Evolutionary conservation across 2,329 filamentous ascomycete genomes (phyloP).

Genomic region (Aspergillus sp.): DNA sequence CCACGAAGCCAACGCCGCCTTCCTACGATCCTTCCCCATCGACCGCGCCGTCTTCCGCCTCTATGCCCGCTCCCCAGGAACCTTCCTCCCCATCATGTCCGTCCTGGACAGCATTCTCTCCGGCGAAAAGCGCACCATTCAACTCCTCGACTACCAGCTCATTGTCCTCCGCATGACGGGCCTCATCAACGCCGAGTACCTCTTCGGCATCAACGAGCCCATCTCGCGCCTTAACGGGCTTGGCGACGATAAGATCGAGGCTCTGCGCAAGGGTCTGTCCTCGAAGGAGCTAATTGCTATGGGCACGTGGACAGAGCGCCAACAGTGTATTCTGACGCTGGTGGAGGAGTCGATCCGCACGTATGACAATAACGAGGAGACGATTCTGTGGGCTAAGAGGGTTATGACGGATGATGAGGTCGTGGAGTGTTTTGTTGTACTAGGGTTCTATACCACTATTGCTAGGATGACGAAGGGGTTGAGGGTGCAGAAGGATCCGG

Average conservation of each 20-base stretch:
- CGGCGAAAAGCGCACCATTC: background rate
- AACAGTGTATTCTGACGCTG: background rate
- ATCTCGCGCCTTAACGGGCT: background rate
- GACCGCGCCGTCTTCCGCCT: background rate
- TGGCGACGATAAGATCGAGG: background rate
- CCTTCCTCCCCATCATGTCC: background rate
- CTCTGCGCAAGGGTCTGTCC: background rate
- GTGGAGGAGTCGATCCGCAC: background rate
- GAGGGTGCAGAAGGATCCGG: background rate
- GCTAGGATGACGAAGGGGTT: background rate
- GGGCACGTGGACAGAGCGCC: background rate
- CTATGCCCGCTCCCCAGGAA: background rate
- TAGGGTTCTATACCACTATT: background rate
- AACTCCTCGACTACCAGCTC: background rate
- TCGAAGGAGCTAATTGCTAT: background rate
- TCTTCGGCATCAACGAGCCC: background rate
- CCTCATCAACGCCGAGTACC: background rate
- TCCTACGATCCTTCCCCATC: background rate
- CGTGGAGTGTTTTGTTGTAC: background rate
- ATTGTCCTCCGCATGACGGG: background rate
- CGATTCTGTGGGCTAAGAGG: background rate
- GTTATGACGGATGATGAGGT: background rate
- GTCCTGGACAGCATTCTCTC: background rate
- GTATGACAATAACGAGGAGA: background rate
- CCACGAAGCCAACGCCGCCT: background rate